Base-by-base conservation (phyloP, 2,329 filamentous ascomycete genomes). In the Monosporascus sp. region DNA sequence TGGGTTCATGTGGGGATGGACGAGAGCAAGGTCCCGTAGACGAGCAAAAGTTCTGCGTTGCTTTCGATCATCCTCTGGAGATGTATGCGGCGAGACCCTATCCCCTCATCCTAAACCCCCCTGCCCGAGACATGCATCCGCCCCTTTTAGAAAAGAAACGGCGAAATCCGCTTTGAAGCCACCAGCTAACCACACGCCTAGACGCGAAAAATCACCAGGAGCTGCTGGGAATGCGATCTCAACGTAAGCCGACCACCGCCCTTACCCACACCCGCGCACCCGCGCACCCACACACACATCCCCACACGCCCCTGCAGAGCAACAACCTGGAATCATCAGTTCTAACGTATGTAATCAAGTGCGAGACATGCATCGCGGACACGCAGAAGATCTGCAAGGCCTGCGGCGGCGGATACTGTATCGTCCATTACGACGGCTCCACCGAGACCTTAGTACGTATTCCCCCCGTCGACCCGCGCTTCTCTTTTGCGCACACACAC, bases 191-290 rank as follows among this genome's bases (percentile, higher is more conserved):
- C n/a, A 22, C 20, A 20, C 6, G 11, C 5, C 22, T 7, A 83
- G 73, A 75, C 77, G 58, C 81, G 80, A 51, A 83, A 89, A 65
- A 84, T 81, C 16, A 76, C 74, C 62, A 64, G 64, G 50, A 82
- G 91, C 64, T 96, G 91, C 74, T 94, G 89, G 80, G 91, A 92
- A 70, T 96, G 91, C 69, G 91, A 90, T 50, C 82, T 81, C 57
- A 93, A 89, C 55, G 88, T 91, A 73, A 46, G 43, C 40, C 22
- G n/a, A 7, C 24, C 5, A 9, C 9, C 74, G 83, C 68, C 17
- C 38, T 49, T 31, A 44, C 14, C 41, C 17, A 37, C n/a, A 5
- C 19, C 11, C 5, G 7, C 14, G 3, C 26, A 8, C 17, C 27
- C n/a, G 4, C 19, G 7, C 5, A 7, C 14, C 0, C 27, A 31